Evolutionary conservation across 345 rosid species (phyloP), one percentile per base, ranked within the genome.

Genomic region (Raphanus raphanistrum): DNA sequence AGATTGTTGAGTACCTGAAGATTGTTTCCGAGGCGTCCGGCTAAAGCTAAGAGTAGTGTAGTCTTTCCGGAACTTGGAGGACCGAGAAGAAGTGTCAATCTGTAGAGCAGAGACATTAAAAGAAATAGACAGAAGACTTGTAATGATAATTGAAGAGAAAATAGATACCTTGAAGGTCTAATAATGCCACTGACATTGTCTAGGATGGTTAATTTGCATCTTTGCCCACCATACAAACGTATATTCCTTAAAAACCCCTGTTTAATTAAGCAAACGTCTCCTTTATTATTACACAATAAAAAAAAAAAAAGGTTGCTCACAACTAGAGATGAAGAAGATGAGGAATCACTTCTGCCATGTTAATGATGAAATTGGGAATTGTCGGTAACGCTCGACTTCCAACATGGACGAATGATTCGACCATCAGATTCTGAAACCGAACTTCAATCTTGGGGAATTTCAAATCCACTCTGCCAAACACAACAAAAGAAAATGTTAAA

Each of bases 51-150:
- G 70, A 94, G 88, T 5, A 94, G 60, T 2, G 98, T 90, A 2
- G 98, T 94, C 87, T 94, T 94, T 75, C 98, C 98, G 2, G 97
- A 90, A 88, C 98, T 90, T 41, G 98, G 98, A 85, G 98, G 98
- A 71, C 98, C 98, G 78, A 94, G 83, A 35, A 94, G 75, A 71
- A 94, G 88, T n/a, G 98, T 94, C 84, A 94, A 80, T 82, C 98
- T 94, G 75, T 57, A 63, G 8, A 68, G 36, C 31, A 73, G 36
- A 74, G 16, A 36, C 32, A 1, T 36, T 2, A 36, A 8, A 48
- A 50, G 8, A 57, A 57, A 32, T 61, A 64, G 63, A 25, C 66
- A 60, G 58, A 21, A 0, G 11, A 29, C 71, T 21, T 6, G 4
- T 65, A 21, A 45, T 6, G 29, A 28, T 28, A 81, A 66, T 66